These are phyloP conservation scores for Blastomyces silverae DNA, from an alignment of 2,329 filamentous ascomycete species.

Conservation along the genomic window DNA sequence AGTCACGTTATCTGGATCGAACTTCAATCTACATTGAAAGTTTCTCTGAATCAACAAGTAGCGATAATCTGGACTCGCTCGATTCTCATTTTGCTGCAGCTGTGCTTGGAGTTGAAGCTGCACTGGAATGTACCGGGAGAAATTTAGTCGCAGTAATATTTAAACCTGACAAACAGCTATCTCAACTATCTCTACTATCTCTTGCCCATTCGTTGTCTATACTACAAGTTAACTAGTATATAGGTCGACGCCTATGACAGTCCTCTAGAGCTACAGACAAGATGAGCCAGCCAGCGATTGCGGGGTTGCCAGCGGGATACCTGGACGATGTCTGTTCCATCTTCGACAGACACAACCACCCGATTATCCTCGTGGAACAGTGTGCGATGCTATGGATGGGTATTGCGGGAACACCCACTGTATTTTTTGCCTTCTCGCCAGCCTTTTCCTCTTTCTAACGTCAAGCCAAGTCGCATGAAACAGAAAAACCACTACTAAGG, in stretches of 20 bases:
- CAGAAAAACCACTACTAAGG: background rate
- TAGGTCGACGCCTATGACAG: background rate
- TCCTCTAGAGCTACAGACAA: background rate
- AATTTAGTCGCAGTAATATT: background rate
- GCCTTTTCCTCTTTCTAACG: background rate
- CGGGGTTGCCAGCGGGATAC: constrained; percentile 2
- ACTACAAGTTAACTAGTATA: too few relatives aligned
- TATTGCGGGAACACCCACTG: constrained; percentile 4
- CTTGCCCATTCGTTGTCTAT: too few relatives aligned
- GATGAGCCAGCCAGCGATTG: constrained; percentile 1
- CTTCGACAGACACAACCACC: constrained; percentile 13
- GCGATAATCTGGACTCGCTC: too few relatives aligned
- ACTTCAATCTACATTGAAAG: too few relatives aligned
- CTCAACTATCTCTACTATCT: background rate
- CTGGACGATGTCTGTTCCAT: constrained; percentile 11
- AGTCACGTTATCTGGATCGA: background rate
- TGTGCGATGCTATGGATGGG: constrained; percentile 14
- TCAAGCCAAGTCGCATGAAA: background rate
- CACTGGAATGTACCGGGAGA: background rate
- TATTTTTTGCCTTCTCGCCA: constrained; percentile 1
- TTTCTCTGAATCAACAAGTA: background rate
- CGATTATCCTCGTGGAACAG: constrained; percentile 12
- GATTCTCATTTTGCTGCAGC: too few relatives aligned
- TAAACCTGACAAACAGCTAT: background rate
- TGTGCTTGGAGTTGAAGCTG: background rate